Evolutionary conservation across 371 early-diverging fungal genomes (phyloP), one percentile per base, ranked within the genome.

Genomic region (Mortierella sp.): DNA sequence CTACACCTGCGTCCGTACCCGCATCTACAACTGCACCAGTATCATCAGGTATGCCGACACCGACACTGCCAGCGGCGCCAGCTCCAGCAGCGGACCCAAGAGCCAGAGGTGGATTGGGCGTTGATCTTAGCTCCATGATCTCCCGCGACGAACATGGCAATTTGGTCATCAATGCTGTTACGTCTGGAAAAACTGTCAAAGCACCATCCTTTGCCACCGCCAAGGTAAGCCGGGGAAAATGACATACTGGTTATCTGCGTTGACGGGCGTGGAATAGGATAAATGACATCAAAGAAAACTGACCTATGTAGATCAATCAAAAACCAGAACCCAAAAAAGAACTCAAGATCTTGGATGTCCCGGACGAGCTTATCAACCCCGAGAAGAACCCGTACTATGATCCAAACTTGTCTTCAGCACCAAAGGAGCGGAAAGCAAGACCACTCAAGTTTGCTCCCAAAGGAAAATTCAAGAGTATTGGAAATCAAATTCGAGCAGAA

Each of bases 371-470:
- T 24, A 72, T 84, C 0, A 91, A 93, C 63, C 85, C 91, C 1
- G 69, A 82, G 6, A 91, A 95, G 72, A 96, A 96, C 49, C 95
- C 95, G 7, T 95, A 96, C 70, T 94, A 84, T 79, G 96, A 96
- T 72, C 88, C 93, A 2, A 79, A 82, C 9, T 77, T 93, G 48
- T 84, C 74, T 5, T 71, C 81, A 6, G 88, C 84, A 7, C 83
- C 86, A n/a, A 76, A 72, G 29, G 71, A 80, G 2, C 90, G 92
- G 41, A 79, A 79, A 24, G 71, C 84, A 6, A 78, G 91, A 57
- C 79, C 78, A 46, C 80, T 96, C 48, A 86, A 88, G 59, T 97
- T 98, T 85, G 87, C 90, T 17, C 86, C 85, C 44, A 91, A 88
- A 25, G 97, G 97, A 3, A 91, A 91, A 71, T 96, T 81, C 68